Evolutionary conservation across 768 basidiomycete genomes (phyloP).

Genomic region (Nidularia sp.): DNA sequence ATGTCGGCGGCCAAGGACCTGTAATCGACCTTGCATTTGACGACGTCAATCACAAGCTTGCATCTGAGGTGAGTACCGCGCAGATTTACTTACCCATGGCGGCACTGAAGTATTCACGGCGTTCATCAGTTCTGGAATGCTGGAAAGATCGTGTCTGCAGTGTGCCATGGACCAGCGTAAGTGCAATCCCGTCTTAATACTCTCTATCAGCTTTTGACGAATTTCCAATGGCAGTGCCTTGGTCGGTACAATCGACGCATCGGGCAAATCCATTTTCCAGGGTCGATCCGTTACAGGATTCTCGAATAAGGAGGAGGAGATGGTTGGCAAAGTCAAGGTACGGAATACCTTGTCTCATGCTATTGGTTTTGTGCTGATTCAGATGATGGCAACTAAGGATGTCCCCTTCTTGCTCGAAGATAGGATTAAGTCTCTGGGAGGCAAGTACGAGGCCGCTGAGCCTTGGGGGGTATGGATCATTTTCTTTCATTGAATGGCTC

Average conservation of each 20-base stretch:
- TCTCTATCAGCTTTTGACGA: slow-evolving; percentile 1
- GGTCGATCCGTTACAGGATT: slow-evolving; percentile 62
- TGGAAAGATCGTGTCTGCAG: slow-evolving; percentile 65
- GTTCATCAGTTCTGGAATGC: slow-evolving; percentile 69
- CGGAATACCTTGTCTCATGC: slow-evolving; percentile 7
- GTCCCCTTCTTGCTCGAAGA: slow-evolving; percentile 73
- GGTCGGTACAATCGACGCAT: slow-evolving; percentile 45
- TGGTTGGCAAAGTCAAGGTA: slow-evolving; percentile 39
- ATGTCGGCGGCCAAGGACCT: slow-evolving; percentile 78
- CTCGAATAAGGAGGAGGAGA: slow-evolving; percentile 65
- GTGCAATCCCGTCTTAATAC: slow-evolving; percentile 9
- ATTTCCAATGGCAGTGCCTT: slow-evolving; percentile 39
- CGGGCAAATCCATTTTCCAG: slow-evolving; percentile 62
- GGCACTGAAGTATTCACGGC: too few species aligned
- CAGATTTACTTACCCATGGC: too few species aligned
- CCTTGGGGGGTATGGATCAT: slow-evolving; percentile 49
- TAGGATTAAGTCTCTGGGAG: slow-evolving; percentile 61
- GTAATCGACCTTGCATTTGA: slow-evolving; percentile 67
- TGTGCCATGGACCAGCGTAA: slow-evolving; percentile 79
- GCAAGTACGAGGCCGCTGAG: slow-evolving; percentile 50
- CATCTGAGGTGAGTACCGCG: slow-evolving; percentile 36
- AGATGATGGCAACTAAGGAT: slow-evolving; percentile 23
- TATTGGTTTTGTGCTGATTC: slow-evolving; percentile 1
- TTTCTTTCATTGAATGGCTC: not conserved
- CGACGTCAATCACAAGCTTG: slow-evolving; percentile 50